Evolutionary conservation across 495 filamentous ascomycete species (phyloP), one percentile per base, ranked within the genome.

Genomic region (Amniculicola lignicola): DNA sequence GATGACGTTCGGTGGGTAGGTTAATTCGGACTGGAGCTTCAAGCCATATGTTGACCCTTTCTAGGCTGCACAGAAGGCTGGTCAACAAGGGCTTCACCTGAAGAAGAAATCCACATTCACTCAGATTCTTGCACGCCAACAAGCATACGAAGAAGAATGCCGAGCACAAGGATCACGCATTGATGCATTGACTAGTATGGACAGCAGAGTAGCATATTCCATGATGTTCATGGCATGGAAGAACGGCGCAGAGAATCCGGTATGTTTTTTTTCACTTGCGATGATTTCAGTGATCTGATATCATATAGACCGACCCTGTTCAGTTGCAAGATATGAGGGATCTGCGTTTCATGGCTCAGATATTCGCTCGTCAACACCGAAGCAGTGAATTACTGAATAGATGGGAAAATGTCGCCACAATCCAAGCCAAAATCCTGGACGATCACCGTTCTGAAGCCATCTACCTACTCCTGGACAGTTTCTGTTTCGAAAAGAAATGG

Each of bases 1-100:
- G 60, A 59, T 16, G 60, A 63, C 45, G 60, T 57, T 12, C 48
- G 54, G 22, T 46, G n/a, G 18, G 56, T 58, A 51, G 2, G 48
- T 52, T 21, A 11, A 18, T 15, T 48, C 14, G 23, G 51, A 37
- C 38, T 29, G 46, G 4, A 18, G 5, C 2, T 1, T 18, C 9
- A 21, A 33, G n/a, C 29, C 39, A 49, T 46, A 19, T 3, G 6
- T 42, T 40, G 11, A 51, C 28, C 0, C 19, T 37, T 33, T 28
- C 11, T 15, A 61, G 54, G 27, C 46, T 5, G 18, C 48, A 3
- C 21, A 18, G 2, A 28, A 57, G 18, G 51, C 38, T 7, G 31
- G 36, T 12, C 41, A 42, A 15, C 47, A 44, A 21, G 23, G 19
- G 4, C 40, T 11, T 19, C 25, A 27, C 25, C 44, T 19, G 10